These are phyloP conservation scores for Patellifolia procumbens DNA, from an alignment of 179 eudicot genomes.

Conservation along the genomic window DNA sequence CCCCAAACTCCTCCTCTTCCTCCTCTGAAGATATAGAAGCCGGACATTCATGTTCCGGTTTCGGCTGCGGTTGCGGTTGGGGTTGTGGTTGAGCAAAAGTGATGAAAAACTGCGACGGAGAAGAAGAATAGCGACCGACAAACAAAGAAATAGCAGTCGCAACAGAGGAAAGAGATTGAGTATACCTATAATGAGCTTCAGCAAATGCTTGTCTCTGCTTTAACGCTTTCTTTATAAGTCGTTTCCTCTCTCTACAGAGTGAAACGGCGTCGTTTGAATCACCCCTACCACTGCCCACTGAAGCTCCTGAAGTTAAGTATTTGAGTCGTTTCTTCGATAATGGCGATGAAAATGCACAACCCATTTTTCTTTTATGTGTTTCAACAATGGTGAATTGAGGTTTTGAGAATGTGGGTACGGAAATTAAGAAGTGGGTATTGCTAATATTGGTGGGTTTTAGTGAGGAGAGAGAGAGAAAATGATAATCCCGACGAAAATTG, in stretches of 20 bases:
- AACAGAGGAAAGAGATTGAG: slow-evolving; percentile 38
- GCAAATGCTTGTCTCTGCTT: slow-evolving; percentile 38
- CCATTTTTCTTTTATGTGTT: slow-evolving; percentile 29
- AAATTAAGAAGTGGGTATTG: not conserved
- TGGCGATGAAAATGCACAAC: slow-evolving; percentile 35
- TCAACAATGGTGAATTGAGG: too few species aligned
- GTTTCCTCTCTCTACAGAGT: slow-evolving; percentile 39
- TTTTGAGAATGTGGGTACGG: not conserved
- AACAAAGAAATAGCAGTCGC: slow-evolving; percentile 44
- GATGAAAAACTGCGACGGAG: slow-evolving; percentile 27
- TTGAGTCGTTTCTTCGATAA: not conserved
- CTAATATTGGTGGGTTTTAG: not conserved
- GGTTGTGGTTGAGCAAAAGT: too few species aligned
- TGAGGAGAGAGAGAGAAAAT: not conserved
- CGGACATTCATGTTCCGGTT: too few species aligned
- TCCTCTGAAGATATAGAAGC: too few species aligned
- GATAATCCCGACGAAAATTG: slow-evolving; percentile 16
- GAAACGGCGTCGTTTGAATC: slow-evolving; percentile 22
- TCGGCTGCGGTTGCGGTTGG: too few species aligned
- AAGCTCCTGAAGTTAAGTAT: not conserved
- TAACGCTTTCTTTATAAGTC: slow-evolving; percentile 40
- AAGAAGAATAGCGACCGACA: slow-evolving; percentile 31
- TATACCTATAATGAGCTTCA: slow-evolving; percentile 41
- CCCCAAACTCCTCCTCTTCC: slow-evolving; percentile 21
- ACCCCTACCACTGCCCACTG: not conserved